Base-by-base conservation (phyloP, 495 filamentous ascomycete genomes). In the Saxophila tyrrhenica region DNA sequence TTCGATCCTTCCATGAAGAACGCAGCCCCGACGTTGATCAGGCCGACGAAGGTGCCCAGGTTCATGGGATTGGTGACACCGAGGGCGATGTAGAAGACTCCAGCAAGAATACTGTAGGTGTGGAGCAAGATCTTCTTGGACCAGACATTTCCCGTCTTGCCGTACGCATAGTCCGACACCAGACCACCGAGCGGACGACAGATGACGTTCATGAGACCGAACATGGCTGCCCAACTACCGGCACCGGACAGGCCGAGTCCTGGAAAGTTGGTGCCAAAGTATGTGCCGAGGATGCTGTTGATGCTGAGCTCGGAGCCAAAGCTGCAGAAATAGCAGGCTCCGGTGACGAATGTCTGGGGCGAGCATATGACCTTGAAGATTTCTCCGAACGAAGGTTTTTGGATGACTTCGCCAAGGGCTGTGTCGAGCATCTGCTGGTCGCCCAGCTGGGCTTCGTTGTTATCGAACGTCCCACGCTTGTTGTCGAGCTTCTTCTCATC, bases 211-310 rank as follows among this genome's bases (percentile, higher is more conserved):
- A 70, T 57, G 1, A 70, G 60, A 8, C 67, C 67, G 42, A 70
- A 69, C 67, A 70, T 70, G 13, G 67, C 67, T 1, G 67, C 67
- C 66, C 66, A 70, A 57, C 69, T 67, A 19, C 67, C 66, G 2
- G 47, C 19, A 15, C 59, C 52, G 32, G 69, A 63, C 8, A 67
- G 51, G 25, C 51, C 52, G 44, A 70, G 62, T 3, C 52, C 48
- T 1, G 59, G 58, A 56, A 70, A 66, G 29, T 67, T 61, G 45
- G 57, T 52, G 38, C 29, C 47, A 57, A 67, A 66, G 63, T 66
- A 70, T 45, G 57, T 67, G 21, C 67, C 66, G 0, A 70, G 63
- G 55, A 70, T 63, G 50, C 62, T 66, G 52, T 69, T 70, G 56
- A 70, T 63, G 32, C 55, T 48, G 45, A 69, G 61, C 43, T 70